Base-by-base conservation (phyloP, 495 filamentous ascomycete species). In the Rhizodiscina lignyota region DNA sequence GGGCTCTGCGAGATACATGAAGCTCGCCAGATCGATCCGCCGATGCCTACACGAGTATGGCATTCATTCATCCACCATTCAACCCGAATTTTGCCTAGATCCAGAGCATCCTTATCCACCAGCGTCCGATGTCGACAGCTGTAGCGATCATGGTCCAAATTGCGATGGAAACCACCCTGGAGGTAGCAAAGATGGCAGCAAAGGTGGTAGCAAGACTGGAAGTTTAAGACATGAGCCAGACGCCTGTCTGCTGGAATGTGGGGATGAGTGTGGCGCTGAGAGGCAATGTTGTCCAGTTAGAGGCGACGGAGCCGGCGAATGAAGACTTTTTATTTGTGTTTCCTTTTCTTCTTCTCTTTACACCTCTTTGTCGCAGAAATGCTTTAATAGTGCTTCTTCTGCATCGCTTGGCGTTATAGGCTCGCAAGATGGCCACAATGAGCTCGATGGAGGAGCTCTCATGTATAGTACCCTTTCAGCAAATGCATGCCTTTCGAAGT, bases 31-130 rank as follows among this genome's bases (percentile, higher is more conserved):
- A 32, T 72, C 72, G 38, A 77, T 91, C 15, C 64, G 85, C 11
- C 71, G 69, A 24, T 97, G 89, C 52, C 68, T 97, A 13, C 89
- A 96, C 49, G 89, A 74, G 12, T 92, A 92, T 45, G 89, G 89
- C 11, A 94, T 97, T 41, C 89, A 96, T 58, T 89, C 81, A n/a
- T 84, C 83, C 3, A 97, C 89, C 5, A 94, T 97, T 42, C 89
- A 97, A 58, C 91, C 91, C 2, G 89, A 97, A 51, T 97, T 89
- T 53, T 79, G 77, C 42, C 62, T 71, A 1, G 64, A 70, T 30
- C 56, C 55, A 21, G 63, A 65, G 10, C 10, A 11, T 20, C 41
- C n/a, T 18, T 21, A 29, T n/a, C 34, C 21, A 6, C 57, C 65
- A 13, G 6, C 8, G 10, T 57, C 44, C 27, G 45, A 47, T 4